Percentiles rank a stretch among this genome's conserved stretches.
phyloP scores from a whole-genome alignment of 2,329 filamentous ascomycete genomes.

The Penicillium sp. region DNA sequence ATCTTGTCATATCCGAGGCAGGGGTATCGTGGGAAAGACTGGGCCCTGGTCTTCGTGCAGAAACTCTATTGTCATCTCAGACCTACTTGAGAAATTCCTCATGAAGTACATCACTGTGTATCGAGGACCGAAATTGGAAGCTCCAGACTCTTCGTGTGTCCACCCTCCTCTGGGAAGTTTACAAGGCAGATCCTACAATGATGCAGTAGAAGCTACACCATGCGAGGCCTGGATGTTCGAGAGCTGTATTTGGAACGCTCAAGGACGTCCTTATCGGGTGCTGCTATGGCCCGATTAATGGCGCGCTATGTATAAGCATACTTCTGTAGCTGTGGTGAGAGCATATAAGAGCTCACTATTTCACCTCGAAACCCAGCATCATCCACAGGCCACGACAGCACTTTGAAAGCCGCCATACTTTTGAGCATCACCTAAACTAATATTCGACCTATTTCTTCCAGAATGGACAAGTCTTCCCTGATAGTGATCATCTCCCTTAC shows the following conservation, averaged over 20 bases:
- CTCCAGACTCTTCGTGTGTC: not conserved
- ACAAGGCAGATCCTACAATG: not conserved
- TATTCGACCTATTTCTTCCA: not conserved
- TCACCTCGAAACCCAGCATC: not conserved
- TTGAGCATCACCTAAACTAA: not conserved
- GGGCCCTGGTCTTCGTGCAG: conserved; percentile 1
- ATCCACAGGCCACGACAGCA: not conserved
- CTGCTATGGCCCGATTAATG: not conserved
- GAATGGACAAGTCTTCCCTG: conserved; percentile 2
- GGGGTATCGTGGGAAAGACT: not conserved
- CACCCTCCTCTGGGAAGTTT: not conserved
- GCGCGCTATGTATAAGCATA: not conserved
- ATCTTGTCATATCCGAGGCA: conserved; percentile 7
- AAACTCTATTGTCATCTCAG: not conserved
- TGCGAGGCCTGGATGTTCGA: not conserved
- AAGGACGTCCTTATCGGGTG: not conserved
- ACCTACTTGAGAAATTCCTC: not conserved
- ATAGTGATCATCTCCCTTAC: conserved; percentile 2
- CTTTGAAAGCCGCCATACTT: not conserved
- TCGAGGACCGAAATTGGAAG: not conserved
- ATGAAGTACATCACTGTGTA: not conserved
- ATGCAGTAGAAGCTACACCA: not conserved
- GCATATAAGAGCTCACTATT: not conserved
- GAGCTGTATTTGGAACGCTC: not conserved
- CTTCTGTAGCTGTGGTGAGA: not conserved